A percentile compares a stretch with the other conserved stretches of the same genome.
Conservation (phyloP, 805 yeast species). For the Metschnikowia shivogae region DNA sequence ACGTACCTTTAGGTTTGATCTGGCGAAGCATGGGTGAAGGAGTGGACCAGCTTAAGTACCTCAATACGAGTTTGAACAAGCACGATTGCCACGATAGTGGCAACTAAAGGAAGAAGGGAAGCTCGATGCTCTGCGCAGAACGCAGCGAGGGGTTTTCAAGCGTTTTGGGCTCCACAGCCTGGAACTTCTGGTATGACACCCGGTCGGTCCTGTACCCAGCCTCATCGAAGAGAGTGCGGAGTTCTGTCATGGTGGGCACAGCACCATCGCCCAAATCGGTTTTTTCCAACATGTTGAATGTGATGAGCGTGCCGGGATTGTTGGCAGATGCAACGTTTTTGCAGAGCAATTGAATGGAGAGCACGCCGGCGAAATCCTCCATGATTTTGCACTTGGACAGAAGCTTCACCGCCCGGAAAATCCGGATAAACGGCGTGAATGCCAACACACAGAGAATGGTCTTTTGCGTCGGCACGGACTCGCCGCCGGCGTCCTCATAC, state of each 20-base stretch:
- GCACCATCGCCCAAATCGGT: slow-evolving; percentile 15
- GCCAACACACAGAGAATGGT: slow-evolving; percentile 29
- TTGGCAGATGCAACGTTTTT: slow-evolving; percentile 24
- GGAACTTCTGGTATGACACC: slow-evolving; percentile 11
- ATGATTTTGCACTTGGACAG: slow-evolving; percentile 38
- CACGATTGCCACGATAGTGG: too few species aligned
- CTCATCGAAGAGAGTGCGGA: slow-evolving; percentile 26
- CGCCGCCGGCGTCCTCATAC: slow-evolving; percentile 18
- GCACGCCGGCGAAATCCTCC: slow-evolving; percentile 33
- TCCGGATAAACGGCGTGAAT: slow-evolving; percentile 31
- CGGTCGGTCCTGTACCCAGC: slow-evolving; percentile 22
- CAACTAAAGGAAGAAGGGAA: slow-evolving; percentile 38
- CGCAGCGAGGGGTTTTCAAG: not conserved
- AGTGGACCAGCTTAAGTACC: too few species aligned
- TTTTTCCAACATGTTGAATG: slow-evolving; percentile 38
- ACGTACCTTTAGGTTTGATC: slow-evolving; percentile 28
- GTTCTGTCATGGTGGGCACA: slow-evolving; percentile 8
- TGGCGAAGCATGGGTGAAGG: too few species aligned
- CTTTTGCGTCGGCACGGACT: slow-evolving; percentile 15
- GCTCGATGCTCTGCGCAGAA: slow-evolving; percentile 23
- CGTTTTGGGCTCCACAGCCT: not conserved
- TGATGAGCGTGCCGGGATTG: slow-evolving; percentile 37
- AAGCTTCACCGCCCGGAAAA: slow-evolving; percentile 33
- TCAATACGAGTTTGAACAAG: too few species aligned
- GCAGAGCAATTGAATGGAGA: slow-evolving; percentile 37